A percentile compares a stretch with the other conserved stretches of the same genome.
Conservation (phyloP, 306 rosid species). For the Cicer yamashitae region DNA sequence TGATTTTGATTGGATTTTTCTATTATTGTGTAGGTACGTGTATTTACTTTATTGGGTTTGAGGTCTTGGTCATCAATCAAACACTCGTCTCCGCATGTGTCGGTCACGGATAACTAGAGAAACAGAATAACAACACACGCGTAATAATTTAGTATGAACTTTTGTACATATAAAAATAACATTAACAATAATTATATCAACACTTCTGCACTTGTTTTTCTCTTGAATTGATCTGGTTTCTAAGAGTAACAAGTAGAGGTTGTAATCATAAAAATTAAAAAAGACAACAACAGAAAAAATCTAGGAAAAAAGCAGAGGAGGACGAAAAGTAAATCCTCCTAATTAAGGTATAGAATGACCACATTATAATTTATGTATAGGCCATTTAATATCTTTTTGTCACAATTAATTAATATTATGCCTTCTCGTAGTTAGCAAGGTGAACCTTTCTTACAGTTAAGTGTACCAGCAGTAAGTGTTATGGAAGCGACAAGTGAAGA, state of each 20-base stretch:
- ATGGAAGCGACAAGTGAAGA: conserved; percentile 80
- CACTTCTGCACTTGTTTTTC: conserved; percentile 72
- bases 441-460: conserved; percentile 73
- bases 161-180: background rate
- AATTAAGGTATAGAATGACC: conserved; percentile 26
- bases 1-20: conserved; percentile 13
- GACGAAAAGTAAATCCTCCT: conserved; percentile 43
- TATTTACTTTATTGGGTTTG: conserved; percentile 15
- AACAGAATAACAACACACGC: background rate
- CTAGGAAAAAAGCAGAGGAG: conserved; percentile 28
- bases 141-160: too few relatives aligned
- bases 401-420: background rate
- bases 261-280: conserved; percentile 48
- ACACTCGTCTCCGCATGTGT: conserved; percentile 39
- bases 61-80: conserved; percentile 27
- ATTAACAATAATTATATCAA: conserved; percentile 53
- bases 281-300: conserved; percentile 34
- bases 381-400: background rate
- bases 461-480: conserved; percentile 71
- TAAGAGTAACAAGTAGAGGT: conserved; percentile 76
- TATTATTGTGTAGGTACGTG: conserved; percentile 1
- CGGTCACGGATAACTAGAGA: conserved; percentile 33
- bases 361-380: background rate
- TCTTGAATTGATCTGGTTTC: conserved; percentile 47
- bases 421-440: conserved; percentile 50